Conservation (phyloP, 495 filamentous ascomycete genomes). For the Lophiotrema nucula region DNA sequence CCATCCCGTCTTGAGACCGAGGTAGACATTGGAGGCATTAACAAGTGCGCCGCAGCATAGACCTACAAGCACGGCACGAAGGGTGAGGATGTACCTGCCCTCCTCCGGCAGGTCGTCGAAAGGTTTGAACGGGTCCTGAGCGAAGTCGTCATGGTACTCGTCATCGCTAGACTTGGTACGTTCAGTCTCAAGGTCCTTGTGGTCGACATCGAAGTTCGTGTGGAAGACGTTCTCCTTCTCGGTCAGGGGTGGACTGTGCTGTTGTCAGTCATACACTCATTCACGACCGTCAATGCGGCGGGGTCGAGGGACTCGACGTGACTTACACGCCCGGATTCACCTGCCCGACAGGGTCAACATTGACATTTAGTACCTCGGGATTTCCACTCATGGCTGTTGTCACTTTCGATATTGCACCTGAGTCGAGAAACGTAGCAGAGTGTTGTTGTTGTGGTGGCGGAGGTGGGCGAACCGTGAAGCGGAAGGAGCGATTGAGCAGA, state of each 20-base stretch:
- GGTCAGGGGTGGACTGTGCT: conserved; percentile 25
- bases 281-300: too few species aligned
- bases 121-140: conserved; percentile 35
- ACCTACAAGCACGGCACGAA: conserved; percentile 58
- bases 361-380: conserved; percentile 26
- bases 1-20: conserved; percentile 67
- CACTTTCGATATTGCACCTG: too few species aligned
- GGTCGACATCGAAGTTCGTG: conserved; percentile 2
- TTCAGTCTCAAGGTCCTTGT: conserved; percentile 20
- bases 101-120: conserved; percentile 41
- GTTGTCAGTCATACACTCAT: conserved; percentile 1
- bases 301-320: neutral
- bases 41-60: conserved; percentile 59
- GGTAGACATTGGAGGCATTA: conserved; percentile 65
- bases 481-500: too few species aligned
- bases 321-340: conserved; percentile 33
- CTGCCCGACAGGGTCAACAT: conserved; percentile 19
- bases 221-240: conserved; percentile 29
- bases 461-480: too few species aligned
- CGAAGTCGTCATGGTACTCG: conserved; percentile 25
- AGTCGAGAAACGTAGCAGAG: too few species aligned
- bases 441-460: too few species aligned
- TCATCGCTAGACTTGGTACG: conserved; percentile 20
- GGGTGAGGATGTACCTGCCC: conserved; percentile 50
- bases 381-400: conserved; percentile 19